These are phyloP conservation scores for Macrolepiota fuliginosa DNA, from an alignment of 768 basidiomycete genomes.

Conservation along the genomic window DNA sequence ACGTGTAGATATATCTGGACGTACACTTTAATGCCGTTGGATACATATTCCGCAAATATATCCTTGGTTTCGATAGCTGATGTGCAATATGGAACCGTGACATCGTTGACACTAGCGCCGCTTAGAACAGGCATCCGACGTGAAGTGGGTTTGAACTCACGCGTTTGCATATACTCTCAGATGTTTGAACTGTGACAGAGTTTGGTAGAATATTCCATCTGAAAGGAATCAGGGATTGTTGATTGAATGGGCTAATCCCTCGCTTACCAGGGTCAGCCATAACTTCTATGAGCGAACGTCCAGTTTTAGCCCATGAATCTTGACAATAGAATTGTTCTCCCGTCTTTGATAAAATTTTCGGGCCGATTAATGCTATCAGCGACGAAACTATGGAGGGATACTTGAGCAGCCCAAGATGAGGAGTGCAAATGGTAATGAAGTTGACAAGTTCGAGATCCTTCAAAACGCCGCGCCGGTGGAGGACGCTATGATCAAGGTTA, in stretches of 20 bases:
- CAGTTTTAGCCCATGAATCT: conserved; percentile 70
- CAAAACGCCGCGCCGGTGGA: conserved; percentile 72
- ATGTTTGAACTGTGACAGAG: conserved; percentile 61
- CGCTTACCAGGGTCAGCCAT: conserved; percentile 75
- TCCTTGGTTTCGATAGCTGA: conserved; percentile 70
- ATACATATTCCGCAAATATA: conserved; percentile 54
- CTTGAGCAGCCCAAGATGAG: conserved; percentile 72
- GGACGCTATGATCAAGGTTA: conserved; percentile 38
- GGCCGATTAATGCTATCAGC: conserved; percentile 54
- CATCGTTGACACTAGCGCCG: conserved; percentile 57
- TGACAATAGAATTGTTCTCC: conserved; percentile 76
- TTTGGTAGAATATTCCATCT: conserved; percentile 79
- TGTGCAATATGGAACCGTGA: conserved; percentile 81
- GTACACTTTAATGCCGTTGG: conserved; percentile 63
- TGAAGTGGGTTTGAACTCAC: conserved; percentile 34
- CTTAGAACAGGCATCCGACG: not conserved
- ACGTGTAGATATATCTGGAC: conserved; percentile 17
- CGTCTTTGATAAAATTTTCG: conserved; percentile 70
- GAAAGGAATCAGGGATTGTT: conserved; percentile 3
- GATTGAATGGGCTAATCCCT: not conserved
- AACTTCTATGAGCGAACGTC: conserved; percentile 66
- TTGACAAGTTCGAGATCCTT: conserved; percentile 67
- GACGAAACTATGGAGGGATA: conserved; percentile 60
- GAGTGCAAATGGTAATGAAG: conserved; percentile 83
- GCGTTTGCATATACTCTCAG: conserved; percentile 82